Base-by-base conservation (phyloP, 768 basidiomycete species). In the Boletellus sp. region DNA sequence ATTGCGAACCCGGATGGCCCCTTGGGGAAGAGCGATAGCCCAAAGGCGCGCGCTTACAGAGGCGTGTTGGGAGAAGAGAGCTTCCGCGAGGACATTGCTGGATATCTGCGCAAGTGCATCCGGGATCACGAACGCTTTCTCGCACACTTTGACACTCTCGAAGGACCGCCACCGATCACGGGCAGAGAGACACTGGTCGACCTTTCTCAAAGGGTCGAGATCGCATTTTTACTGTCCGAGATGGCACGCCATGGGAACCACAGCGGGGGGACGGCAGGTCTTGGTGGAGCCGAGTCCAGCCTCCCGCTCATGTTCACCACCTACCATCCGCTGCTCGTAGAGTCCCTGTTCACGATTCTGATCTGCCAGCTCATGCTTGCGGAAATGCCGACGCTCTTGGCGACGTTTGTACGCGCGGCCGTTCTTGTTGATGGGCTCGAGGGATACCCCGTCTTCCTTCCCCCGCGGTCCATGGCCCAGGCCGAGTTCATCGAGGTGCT, bases 301-400 rank as follows among this genome's bases (percentile, higher is more conserved):
- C 46, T 62, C 19, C 80, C 84, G 1, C 67, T 80, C n/a, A 76
- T 80, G 60, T 87, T 89, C 71, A 90, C 92, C 44, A 91, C 92
- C 0, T 94, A 94, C 60, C 92, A 94, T 57, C 92, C 92, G 13
- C 78, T 94, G 46, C 79, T 94, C 43, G 85, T 93, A 50, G 92
- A 94, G 63, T 84, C 90, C 4, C 85, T 89, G 62, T 94, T 86
- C 71, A 86, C 81, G 55, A 74, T 91, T 46, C 75, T 94, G 31
- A 74, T 92, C 53, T 82, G 83, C 55, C 74, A 81, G 36, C 72
- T 94, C 50, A 79, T 94, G 76, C 78, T 92, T 16, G 90, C 84
- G 5, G 87, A 93, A 54, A 83, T 93, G 57, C 59, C 74, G 2
- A 67, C 70, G 11, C 69, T 90, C 26, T 69, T 90, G 11, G 75